Conservation (phyloP, 139 green algal species). For the Deuterostichococcus epilithicus region DNA sequence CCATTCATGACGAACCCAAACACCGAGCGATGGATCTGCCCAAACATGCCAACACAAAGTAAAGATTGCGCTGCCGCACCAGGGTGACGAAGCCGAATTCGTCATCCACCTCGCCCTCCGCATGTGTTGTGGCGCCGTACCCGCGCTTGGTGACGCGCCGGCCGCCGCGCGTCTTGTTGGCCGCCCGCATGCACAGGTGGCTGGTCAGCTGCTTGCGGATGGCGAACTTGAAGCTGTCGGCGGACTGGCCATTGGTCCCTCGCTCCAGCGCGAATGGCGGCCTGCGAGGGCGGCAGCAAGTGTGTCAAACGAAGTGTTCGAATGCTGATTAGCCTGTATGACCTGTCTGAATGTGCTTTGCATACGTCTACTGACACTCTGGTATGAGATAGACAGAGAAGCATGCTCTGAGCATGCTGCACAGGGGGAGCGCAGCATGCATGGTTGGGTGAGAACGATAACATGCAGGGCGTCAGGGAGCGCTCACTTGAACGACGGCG, state of each 20-base stretch:
- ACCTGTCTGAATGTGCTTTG: too few relatives aligned
- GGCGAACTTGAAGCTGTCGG: constrained; percentile 54
- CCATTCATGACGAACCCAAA: too few relatives aligned
- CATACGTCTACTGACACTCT: too few relatives aligned
- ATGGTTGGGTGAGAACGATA: too few relatives aligned
- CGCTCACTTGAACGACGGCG: constrained; percentile 60
- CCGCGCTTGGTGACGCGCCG: not conserved
- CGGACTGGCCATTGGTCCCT: constrained; percentile 46
- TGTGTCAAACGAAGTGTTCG: too few relatives aligned
- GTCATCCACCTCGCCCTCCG: constrained; percentile 5
- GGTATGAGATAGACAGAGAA: constrained; percentile 33
- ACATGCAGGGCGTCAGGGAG: too few relatives aligned
- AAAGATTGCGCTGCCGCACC: not conserved
- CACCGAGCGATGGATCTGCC: too few relatives aligned
- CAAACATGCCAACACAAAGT: too few relatives aligned
- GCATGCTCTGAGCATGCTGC: constrained; percentile 6
- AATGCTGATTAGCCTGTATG: too few relatives aligned
- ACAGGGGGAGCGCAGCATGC: too few relatives aligned
- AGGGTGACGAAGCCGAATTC: constrained; percentile 29
- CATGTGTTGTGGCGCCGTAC: not conserved
- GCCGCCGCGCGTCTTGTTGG: constrained; percentile 10
- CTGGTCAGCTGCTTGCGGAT: constrained; percentile 51
- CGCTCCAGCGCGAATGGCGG: constrained; percentile 53
- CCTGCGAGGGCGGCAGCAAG: too few relatives aligned
- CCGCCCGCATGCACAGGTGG: constrained; percentile 43